Base-by-base conservation (phyloP, 768 basidiomycete genomes). In the Hirschioporus abietinus region DNA sequence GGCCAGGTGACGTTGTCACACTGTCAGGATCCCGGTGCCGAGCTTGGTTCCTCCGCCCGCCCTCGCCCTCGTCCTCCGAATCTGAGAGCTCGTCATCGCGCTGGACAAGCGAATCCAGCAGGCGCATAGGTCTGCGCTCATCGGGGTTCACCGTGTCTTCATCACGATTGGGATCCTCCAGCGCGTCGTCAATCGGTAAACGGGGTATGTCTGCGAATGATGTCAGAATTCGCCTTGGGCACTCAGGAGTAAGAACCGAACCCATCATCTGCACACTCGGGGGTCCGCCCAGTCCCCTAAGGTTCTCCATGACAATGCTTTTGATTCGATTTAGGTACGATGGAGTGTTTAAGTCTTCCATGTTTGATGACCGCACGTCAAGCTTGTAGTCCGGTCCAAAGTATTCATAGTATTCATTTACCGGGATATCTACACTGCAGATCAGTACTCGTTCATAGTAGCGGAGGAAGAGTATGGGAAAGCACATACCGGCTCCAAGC, bases 331-430 rank as follows among this genome's bases (percentile, higher is more conserved):
- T 91, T 67, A 99, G 82, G 76, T 99, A 99, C 67, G 92, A 92
- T 5, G 86, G 87, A 2, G 93, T 92, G 74, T 99, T 99, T 79
- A 96, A 80, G 74, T 99, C 96, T 70, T 97, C 95, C 68, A 94
- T 91, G 74, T 99, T 99, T 15, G 93, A 95, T 15, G 94, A 80
- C 72, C 90, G 93, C 30, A 99, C 97, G 74, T 99, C 94, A 35
- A 99, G 84, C 74, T 95, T 88, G 73, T 99, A 98, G 72, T 96
- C 94, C 1, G 97, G 97, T 0, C 97, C 97, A 76, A 98, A 99
- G 77, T 99, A 99, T 74, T 99, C 96, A 74, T 96, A 99, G 78
- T 99, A 99, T 78, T 99, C 97, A 73, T 99, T 99, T 69, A 96
- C 90, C 1, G 97, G 97, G 65, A 99, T 96, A 74, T 93, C 96